Base-by-base conservation (phyloP, 495 filamentous ascomycete genomes). In the Ramalina intermedia region DNA sequence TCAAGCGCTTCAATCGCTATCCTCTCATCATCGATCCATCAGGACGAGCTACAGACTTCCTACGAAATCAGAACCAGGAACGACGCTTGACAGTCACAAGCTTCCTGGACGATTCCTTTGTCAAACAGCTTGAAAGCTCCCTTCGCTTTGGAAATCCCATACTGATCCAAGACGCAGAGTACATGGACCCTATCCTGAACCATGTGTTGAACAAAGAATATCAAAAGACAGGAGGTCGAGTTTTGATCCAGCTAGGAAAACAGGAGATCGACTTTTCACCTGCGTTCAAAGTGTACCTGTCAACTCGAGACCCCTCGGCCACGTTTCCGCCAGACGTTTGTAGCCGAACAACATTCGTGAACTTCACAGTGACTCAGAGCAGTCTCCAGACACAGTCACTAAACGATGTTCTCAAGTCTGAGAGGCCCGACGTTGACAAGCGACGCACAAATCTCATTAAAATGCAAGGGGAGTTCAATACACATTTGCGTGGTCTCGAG, bases 151-250 rank as follows among this genome's bases (percentile, higher is more conserved):
- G 91, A 54, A 96, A 96, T 56, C 90, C 91, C 4, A 96, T 99
- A 54, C 78, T 99, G 44, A 96, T 99, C 55, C 91, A 99, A 63
- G 91, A 99, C 64, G 91, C 91, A 4, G 91, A 99, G 66, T 85
- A 96, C 60, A 66, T 99, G 46, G 91, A 99, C 60, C 91, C 91
- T 6, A 84, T 99, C 46, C 80, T 99, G 58, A 99, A 95, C 61
- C 93, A 99, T 59, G 89, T 99, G 41, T 79, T 99, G 63, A 99
- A 99, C 68, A 96, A 96, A 64, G 91, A 99, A 59, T 96, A 99
- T 64, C 91, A 99, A 64, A 95, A 88, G 69, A 99, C 91, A n/a
- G 91, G 91, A 48, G 91, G 91, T 13, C 89, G 91, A 74, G 91
- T 99, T 36, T 76, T 99, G 42, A 96, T 96, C 51, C 91, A 96